Conservation (phyloP, 75 land plant species). For the Adiantum capillusveneris region DNA sequence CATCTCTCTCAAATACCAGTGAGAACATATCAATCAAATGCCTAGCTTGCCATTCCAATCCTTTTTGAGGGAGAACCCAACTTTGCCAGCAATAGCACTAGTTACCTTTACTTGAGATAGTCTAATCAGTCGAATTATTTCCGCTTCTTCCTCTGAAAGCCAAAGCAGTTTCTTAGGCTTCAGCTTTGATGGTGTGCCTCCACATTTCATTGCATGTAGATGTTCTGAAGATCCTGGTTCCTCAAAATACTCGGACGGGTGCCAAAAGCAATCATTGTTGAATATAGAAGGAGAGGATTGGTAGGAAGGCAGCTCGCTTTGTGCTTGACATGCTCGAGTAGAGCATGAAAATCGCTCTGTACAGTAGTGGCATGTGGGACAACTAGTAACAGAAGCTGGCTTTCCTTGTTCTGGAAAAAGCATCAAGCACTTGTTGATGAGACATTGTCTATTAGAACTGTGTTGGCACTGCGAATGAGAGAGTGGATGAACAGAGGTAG, state of each 20-base stretch:
- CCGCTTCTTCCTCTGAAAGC: slow-evolving; percentile 21
- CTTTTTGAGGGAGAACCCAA: too few relatives aligned
- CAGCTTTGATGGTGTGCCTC: background rate
- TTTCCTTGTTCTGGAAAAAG: background rate
- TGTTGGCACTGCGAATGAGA: background rate
- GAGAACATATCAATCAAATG: too few relatives aligned
- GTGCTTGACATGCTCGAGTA: background rate
- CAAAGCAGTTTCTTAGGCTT: slow-evolving; percentile 11
- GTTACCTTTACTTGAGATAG: slow-evolving; percentile 4
- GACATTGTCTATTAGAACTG: background rate
- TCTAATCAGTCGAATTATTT: slow-evolving; percentile 16
- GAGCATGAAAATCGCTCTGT: background rate
- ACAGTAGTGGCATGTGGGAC: background rate
- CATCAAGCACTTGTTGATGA: slow-evolving; percentile 2
- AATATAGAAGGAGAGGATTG: background rate
- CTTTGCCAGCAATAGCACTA: too few relatives aligned
- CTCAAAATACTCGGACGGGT: background rate
- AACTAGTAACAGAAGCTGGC: background rate
- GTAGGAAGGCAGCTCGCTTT: background rate
- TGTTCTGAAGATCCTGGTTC: background rate
- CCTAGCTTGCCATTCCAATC: too few relatives aligned
- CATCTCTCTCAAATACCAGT: too few relatives aligned
- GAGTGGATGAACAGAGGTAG: background rate
- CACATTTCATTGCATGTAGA: background rate
- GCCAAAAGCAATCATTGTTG: background rate